Evolutionary conservation across 768 basidiomycete genomes (phyloP).

Genomic region (Termitomyces sp.): DNA sequence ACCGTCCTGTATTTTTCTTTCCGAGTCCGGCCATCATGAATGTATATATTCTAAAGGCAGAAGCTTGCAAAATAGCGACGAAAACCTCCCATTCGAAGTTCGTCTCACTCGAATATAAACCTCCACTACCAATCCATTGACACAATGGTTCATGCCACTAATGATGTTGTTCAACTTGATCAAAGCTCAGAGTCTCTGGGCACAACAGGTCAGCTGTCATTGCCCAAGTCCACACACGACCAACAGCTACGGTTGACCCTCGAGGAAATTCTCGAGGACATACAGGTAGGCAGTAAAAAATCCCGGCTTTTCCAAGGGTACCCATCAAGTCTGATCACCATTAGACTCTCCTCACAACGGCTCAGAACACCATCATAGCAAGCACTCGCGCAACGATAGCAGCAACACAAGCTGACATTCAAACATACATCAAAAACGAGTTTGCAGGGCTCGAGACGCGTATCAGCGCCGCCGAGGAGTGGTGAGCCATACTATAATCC

Average conservation of each 20-base stretch:
- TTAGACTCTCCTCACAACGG: background rate
- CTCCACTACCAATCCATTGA: no score
- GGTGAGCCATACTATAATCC: background rate
- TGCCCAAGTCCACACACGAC: no score
- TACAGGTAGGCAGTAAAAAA: background rate
- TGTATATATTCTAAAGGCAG: no score
- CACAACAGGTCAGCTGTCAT: background rate
- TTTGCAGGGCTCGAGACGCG: background rate
- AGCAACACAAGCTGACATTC: background rate
- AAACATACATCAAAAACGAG: background rate
- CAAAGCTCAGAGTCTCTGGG: no score
- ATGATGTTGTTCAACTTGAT: no score
- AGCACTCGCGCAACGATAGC: background rate
- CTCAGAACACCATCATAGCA: background rate
- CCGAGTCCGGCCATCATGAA: no score
- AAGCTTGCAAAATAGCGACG: no score
- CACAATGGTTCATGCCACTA: no score
- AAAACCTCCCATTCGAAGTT: no score
- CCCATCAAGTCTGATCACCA: background rate
- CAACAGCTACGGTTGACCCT: no score
- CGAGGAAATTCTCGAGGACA: background rate
- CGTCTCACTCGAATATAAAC: no score
- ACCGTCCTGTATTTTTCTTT: no score
- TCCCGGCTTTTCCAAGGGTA: background rate
- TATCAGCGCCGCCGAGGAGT: background rate